A percentile compares a stretch with the other conserved stretches of the same genome.
phyloP scores from a whole-genome alignment of 352 stramenopile genomes.

The Globisporangium barbulae region DNA sequence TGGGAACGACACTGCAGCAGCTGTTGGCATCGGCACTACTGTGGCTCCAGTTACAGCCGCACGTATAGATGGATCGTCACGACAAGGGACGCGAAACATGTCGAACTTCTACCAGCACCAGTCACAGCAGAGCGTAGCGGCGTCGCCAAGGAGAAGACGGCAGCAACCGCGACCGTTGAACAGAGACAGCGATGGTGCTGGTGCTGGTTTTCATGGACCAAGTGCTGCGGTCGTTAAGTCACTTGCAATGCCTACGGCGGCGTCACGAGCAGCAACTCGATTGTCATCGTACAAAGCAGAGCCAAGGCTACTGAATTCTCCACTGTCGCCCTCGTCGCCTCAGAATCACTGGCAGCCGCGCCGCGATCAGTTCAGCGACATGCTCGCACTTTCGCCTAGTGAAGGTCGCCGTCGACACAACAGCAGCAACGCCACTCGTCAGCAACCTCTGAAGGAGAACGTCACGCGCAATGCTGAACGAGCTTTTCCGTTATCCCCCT shows the following conservation, averaged over 20 bases:
- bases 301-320: no score
- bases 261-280: neutral
- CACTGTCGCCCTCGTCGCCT: neutral
- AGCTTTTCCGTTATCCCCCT: neutral
- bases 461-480: slow-evolving; percentile 9
- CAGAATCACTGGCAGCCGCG: neutral
- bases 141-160: neutral
- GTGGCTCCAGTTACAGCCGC: neutral
- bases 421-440: neutral
- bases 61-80: neutral
- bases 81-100: neutral
- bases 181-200: neutral
- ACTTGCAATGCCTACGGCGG: neutral
- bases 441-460: slow-evolving; percentile 12
- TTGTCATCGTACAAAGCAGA: neutral
- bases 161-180: neutral
- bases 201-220: neutral
- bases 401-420: neutral
- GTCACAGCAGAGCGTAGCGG: neutral
- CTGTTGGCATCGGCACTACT: neutral
- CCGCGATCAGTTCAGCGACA: slow-evolving; percentile 44
- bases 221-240: neutral
- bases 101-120: neutral
- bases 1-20: neutral
- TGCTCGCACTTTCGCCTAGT: slow-evolving; percentile 23